These are phyloP conservation scores for Diospyros lotus DNA, from an alignment of 148 eudicot species.

Conservation along the genomic window DNA sequence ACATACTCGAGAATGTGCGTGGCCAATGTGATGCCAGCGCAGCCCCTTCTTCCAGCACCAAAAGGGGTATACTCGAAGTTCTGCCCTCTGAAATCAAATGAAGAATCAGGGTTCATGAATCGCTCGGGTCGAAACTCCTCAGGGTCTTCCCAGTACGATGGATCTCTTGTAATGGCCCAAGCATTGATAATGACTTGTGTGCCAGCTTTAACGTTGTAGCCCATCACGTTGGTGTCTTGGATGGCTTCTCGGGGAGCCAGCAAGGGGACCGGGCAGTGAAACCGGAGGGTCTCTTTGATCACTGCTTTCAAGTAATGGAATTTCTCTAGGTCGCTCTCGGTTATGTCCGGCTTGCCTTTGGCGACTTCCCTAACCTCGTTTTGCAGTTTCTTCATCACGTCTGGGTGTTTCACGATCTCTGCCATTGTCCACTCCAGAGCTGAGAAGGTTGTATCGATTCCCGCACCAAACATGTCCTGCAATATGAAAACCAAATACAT, in stretches of 20 bases:
- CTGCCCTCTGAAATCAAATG: no score
- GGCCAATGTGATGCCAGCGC: constrained; percentile 9
- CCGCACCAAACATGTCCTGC: constrained; percentile 23
- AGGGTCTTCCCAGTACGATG: background rate
- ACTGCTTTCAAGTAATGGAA: constrained; percentile 8
- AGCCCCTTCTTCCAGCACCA: no score
- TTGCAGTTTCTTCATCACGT: constrained; percentile 1
- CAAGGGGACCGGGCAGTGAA: constrained; percentile 4
- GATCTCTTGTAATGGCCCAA: constrained; percentile 13
- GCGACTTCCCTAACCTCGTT: background rate
- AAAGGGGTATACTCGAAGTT: no score
- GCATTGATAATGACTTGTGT: constrained; percentile 5
- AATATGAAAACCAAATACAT: background rate
- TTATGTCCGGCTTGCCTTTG: background rate
- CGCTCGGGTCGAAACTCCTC: constrained; percentile 16
- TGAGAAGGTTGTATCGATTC: constrained; percentile 5
- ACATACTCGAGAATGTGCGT: constrained; percentile 23
- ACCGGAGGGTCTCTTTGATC: constrained; percentile 9
- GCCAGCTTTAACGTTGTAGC: background rate
- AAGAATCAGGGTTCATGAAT: background rate
- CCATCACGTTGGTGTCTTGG: constrained; percentile 6
- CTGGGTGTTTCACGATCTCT: constrained; percentile 1
- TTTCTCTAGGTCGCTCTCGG: constrained; percentile 2
- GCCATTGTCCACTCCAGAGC: constrained; percentile 14
- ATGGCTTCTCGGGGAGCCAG: background rate